phyloP scores from a whole-genome alignment of 2,329 filamentous ascomycete species.

The Ophiosphaerella herpotricha region DNA sequence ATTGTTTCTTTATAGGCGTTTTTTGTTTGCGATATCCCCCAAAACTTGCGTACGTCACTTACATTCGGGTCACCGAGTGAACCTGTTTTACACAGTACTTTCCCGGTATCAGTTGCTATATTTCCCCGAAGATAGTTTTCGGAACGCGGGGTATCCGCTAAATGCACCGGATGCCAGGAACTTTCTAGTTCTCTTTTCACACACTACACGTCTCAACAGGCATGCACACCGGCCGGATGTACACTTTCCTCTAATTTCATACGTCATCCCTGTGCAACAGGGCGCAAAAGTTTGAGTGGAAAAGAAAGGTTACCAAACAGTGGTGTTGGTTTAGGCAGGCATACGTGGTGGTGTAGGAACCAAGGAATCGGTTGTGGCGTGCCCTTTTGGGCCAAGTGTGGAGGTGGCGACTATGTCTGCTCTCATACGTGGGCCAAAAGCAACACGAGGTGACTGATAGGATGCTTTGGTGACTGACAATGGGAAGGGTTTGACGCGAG shows the following conservation, averaged over 20 bases:
- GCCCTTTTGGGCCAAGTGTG: no score
- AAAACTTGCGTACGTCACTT: conserved; percentile 29
- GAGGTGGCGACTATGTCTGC: no score
- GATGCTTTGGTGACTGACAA: no score
- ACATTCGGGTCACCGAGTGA: conserved; percentile 10
- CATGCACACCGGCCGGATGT: conserved; percentile 12
- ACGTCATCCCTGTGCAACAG: conserved; percentile 21
- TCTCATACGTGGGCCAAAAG: no score
- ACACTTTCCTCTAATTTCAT: conserved; percentile 17
- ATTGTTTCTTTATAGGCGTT: conserved; percentile 10
- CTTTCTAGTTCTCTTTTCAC: conserved; percentile 32
- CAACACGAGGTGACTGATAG: no score
- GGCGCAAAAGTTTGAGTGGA: conserved; percentile 13
- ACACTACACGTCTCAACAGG: conserved; percentile 35
- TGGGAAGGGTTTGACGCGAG: no score
- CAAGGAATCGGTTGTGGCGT: no score
- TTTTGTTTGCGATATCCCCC: conserved; percentile 28
- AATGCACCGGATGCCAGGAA: conserved; percentile 36
- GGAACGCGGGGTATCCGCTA: conserved; percentile 40
- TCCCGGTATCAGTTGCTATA: conserved; percentile 28
- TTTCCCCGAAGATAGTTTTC: conserved; percentile 29
- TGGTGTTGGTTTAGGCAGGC: no score
- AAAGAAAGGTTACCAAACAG: no score
- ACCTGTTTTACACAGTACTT: conserved; percentile 25
- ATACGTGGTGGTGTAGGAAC: no score